A percentile compares a stretch with the other conserved stretches of the same genome.
These are phyloP conservation scores for Pseudoneurospora amorphoporcata DNA, from an alignment of 495 filamentous ascomycete species.

Conservation along the genomic window DNA sequence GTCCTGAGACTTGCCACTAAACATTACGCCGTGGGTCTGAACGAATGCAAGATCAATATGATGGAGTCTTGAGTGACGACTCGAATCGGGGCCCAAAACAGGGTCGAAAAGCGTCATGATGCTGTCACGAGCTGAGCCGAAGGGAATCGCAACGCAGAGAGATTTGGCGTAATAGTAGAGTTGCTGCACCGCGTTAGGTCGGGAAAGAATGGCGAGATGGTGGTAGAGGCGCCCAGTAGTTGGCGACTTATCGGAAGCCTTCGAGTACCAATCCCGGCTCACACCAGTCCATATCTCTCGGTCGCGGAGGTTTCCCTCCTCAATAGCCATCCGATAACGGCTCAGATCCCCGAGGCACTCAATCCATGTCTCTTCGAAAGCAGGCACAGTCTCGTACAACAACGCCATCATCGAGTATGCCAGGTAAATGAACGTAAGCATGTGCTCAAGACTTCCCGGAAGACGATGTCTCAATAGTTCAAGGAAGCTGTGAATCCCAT, in stretches of 20 bases:
- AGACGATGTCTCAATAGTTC: conserved; percentile 61
- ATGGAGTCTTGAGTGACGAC: conserved; percentile 4
- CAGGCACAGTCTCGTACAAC: conserved; percentile 62
- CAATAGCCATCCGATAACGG: conserved; percentile 59
- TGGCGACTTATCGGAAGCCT: conserved; percentile 61
- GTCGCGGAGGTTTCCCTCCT: conserved; percentile 60
- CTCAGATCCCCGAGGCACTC: conserved; percentile 79
- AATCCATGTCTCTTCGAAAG: conserved; percentile 80
- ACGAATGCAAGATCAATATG: conserved; percentile 46
- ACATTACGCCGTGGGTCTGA: conserved; percentile 55
- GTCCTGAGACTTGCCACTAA: conserved; percentile 41
- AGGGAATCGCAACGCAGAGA: conserved; percentile 43
- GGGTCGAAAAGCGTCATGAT: conserved; percentile 63
- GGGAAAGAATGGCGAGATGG: conserved; percentile 71
- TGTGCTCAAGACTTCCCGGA: conserved; percentile 62
- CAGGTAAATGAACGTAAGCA: conserved; percentile 72
- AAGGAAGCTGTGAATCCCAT: conserved; percentile 57
- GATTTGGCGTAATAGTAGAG: conserved; percentile 58
- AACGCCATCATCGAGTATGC: conserved; percentile 76
- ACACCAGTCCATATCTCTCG: conserved; percentile 72
- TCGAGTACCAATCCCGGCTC: conserved; percentile 70
- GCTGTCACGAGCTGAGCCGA: conserved; percentile 54
- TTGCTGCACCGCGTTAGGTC: conserved; percentile 64
- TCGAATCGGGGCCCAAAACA: conserved; percentile 34
- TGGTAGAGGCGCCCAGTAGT: conserved; percentile 69